Evolutionary conservation across 2,329 filamentous ascomycete species (phyloP).

Genomic region (Alternaria novae-zelandiae): DNA sequence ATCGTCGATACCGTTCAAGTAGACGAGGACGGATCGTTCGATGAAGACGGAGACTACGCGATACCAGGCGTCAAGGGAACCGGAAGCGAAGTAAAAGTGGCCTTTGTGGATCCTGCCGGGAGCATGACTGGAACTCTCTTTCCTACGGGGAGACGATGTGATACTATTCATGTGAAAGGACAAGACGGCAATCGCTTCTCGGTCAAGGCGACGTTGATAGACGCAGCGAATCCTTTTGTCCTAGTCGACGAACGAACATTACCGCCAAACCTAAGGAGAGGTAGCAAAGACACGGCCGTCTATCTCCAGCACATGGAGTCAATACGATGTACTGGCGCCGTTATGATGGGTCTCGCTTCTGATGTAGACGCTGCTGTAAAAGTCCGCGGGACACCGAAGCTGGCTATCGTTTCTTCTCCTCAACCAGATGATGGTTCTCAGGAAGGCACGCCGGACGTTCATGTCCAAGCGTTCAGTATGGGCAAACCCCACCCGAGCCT

Average conservation of each 20-base stretch:
- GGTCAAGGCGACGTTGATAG: conserved; percentile 62
- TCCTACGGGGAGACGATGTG: conserved; percentile 62
- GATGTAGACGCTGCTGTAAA: conserved; percentile 44
- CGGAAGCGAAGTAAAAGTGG: conserved; percentile 62
- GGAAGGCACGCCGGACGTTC: conserved; percentile 17
- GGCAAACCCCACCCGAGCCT: conserved; percentile 41
- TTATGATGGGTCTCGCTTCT: conserved; percentile 64
- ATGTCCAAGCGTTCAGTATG: conserved; percentile 39
- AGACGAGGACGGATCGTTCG: conserved; percentile 50
- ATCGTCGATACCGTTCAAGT: conserved; percentile 62
- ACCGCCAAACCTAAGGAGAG: conserved; percentile 57
- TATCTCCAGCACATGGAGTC: conserved; percentile 60
- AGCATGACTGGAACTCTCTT: conserved; percentile 67
- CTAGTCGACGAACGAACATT: conserved; percentile 62
- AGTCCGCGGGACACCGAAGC: conserved; percentile 65
- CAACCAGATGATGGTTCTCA: not conserved
- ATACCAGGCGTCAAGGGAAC: conserved; percentile 70
- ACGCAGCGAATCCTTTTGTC: conserved; percentile 68
- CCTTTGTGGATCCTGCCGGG: conserved; percentile 67
- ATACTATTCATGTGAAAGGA: conserved; percentile 50
- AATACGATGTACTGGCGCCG: conserved; percentile 63
- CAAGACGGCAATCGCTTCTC: conserved; percentile 37
- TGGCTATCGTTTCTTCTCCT: conserved; percentile 58
- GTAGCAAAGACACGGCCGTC: conserved; percentile 49
- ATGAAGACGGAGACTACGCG: conserved; percentile 59